Percentiles rank a stretch among this genome's conserved stretches.
Evolutionary conservation across 83 land plant genomes (phyloP).

Genomic region (Thuja plicata): DNA sequence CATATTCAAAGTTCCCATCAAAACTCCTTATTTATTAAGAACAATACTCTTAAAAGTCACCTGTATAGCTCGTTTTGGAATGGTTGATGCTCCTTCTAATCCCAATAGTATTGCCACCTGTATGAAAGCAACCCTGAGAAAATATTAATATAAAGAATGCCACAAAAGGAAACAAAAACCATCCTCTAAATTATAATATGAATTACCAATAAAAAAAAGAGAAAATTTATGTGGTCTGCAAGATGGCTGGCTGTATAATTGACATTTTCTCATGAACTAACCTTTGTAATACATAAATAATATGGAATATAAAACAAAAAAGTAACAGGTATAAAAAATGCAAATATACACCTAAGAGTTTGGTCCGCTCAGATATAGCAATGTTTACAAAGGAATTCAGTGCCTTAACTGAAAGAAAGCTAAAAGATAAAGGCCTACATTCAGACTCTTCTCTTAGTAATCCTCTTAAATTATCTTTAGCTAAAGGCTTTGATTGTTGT

Average conservation of each 20-base stretch:
- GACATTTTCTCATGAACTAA: not conserved
- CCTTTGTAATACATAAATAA: not conserved
- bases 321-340: not conserved
- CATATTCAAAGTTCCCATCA: not conserved
- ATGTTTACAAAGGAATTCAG: not conserved
- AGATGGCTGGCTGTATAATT: not conserved
- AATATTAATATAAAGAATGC: not conserved
- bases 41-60: conserved; percentile 21
- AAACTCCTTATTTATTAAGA: not conserved
- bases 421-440: not conserved
- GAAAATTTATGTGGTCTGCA: not conserved
- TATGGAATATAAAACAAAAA: not conserved
- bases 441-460: not conserved
- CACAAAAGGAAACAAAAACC: conserved; percentile 5
- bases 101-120: conserved; percentile 82
- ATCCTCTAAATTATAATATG: not conserved
- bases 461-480: not conserved
- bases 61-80: conserved; percentile 98
- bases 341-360: not conserved
- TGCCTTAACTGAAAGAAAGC: not conserved
- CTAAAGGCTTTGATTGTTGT: not conserved
- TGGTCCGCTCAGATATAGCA: not conserved
- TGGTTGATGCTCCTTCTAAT: conserved; percentile 51
- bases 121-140: not conserved
- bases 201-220: not conserved